Conservation (phyloP, 169 alveolate genomes). For the Eimeria falciformis region DNA sequence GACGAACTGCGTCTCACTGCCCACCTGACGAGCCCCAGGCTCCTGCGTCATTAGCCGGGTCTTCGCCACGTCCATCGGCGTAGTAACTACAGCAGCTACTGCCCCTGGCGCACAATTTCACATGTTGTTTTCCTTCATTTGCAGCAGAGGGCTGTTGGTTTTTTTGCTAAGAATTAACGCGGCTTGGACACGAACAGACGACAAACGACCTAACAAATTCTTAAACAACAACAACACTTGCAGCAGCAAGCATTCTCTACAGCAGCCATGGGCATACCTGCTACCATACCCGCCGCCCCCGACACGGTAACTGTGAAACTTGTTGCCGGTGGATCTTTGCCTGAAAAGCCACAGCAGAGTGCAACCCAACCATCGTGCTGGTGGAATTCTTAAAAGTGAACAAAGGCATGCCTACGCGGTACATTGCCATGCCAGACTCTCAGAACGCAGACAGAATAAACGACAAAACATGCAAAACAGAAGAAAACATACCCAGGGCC, state of each 20-base stretch:
- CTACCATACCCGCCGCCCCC: conserved; percentile 55
- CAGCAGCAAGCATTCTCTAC: neutral
- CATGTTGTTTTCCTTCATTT: neutral
- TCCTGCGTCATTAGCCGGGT: conserved; percentile 83
- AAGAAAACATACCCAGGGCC: neutral
- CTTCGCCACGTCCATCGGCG: conserved; percentile 89
- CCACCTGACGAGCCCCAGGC: conserved; percentile 62
- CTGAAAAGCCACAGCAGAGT: neutral
- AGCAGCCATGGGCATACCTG: neutral
- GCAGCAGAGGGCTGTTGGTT: neutral
- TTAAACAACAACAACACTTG: neutral
- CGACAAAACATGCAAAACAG: neutral
- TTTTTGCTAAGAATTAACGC: no score
- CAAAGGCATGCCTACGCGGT: neutral
- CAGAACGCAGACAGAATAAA: no score
- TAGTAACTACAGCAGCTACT: conserved; percentile 83
- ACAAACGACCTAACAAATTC: no score
- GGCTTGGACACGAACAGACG: no score
- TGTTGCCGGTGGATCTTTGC: conserved; percentile 26
- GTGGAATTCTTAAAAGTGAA: no score
- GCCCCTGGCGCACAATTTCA: conserved; percentile 61
- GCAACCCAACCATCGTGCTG: neutral
- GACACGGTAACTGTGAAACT: conserved; percentile 14
- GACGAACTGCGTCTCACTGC: neutral
- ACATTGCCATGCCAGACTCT: no score